phyloP scores from a whole-genome alignment of 1,139 yeast genomes.

The Kazachstania sp. region DNA sequence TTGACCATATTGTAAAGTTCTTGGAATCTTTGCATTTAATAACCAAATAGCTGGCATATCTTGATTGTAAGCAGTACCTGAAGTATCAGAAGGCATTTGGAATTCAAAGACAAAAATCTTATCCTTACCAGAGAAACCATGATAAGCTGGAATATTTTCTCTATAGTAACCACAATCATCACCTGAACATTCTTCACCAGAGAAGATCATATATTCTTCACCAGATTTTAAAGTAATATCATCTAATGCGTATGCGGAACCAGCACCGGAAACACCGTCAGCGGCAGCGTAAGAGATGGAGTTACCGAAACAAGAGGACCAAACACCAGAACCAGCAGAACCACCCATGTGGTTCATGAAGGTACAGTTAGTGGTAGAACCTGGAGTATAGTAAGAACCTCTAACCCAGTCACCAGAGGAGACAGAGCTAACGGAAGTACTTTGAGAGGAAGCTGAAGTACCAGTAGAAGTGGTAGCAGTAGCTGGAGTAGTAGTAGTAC shows the following conservation, averaged over 20 bases:
- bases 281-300: conserved; percentile 73
- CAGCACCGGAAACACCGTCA: conserved; percentile 64
- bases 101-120: conserved; percentile 89
- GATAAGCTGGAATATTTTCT: conserved; percentile 79
- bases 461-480: conserved; percentile 16
- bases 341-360: conserved; percentile 82
- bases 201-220: conserved; percentile 69
- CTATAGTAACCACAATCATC: conserved; percentile 83
- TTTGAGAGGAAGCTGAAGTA: conserved; percentile 20
- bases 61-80: conserved; percentile 39
- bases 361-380: conserved; percentile 58
- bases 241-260: conserved; percentile 50
- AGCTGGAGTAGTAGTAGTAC: conserved; percentile 15
- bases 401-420: conserved; percentile 60
- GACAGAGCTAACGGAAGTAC: conserved; percentile 26
- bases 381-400: conserved; percentile 62
- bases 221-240: conserved; percentile 62
- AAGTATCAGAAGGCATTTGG: conserved; percentile 70
- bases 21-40: conserved; percentile 86
- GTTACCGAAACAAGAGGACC: conserved; percentile 79
- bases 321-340: conserved; percentile 71
- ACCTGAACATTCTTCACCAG: conserved; percentile 54
- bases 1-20: conserved; percentile 83
- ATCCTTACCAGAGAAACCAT: conserved; percentile 72
- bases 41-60: conserved; percentile 98